These are phyloP conservation scores for Naematelia encephala DNA, from an alignment of 768 basidiomycete genomes.

Conservation along the genomic window DNA sequence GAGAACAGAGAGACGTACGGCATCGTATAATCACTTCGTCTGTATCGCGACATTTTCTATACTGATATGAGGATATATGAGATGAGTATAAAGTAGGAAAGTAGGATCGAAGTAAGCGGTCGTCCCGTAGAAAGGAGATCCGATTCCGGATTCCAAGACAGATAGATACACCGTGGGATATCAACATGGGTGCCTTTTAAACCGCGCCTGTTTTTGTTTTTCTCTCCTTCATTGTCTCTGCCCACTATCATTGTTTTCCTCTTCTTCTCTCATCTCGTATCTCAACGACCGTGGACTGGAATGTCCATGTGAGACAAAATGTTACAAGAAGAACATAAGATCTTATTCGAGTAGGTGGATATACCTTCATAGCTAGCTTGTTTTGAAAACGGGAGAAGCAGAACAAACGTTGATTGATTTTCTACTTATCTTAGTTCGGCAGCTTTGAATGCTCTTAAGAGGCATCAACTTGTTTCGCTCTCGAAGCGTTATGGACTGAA, in stretches of 20 bases:
- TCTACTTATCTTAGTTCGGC: constrained; percentile 26
- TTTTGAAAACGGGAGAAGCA: neutral
- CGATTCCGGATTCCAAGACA: neutral
- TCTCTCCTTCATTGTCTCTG: neutral
- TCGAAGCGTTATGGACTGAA: constrained; percentile 42
- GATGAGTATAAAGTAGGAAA: no score
- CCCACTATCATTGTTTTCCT: neutral
- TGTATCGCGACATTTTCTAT: constrained; percentile 27
- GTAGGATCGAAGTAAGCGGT: no score
- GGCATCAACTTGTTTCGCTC: constrained; percentile 42
- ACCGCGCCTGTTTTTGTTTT: neutral
- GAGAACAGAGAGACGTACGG: constrained; percentile 17
- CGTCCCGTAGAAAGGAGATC: no score
- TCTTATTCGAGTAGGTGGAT: neutral
- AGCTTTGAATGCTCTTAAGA: constrained; percentile 38
- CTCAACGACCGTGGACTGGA: neutral
- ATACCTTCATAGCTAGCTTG: neutral
- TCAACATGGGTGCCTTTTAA: neutral
- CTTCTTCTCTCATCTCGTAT: neutral
- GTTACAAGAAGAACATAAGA: neutral
- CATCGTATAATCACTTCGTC: constrained; percentile 26
- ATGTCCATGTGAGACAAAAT: neutral
- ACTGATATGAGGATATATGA: no score
- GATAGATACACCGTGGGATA: neutral
- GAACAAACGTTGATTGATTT: neutral